A percentile compares a stretch with the other conserved stretches of the same genome.
These are phyloP conservation scores for Hericium erinaceus DNA, from an alignment of 768 basidiomycete genomes.

Conservation along the genomic window DNA sequence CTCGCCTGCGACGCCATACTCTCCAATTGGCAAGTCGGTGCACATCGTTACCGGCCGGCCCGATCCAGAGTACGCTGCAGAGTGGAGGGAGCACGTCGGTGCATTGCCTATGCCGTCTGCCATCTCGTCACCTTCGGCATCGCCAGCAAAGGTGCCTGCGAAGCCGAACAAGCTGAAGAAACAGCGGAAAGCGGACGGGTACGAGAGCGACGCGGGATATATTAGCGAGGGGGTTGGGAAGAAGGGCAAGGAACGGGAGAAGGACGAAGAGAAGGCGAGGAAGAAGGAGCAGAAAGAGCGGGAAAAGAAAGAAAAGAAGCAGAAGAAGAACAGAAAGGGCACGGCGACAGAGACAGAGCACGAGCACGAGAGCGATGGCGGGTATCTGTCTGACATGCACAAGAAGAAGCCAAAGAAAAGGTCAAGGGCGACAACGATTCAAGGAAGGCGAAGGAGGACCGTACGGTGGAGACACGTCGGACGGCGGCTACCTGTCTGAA, in stretches of 20 bases:
- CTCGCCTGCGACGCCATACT: no score
- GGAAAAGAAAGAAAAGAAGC: constrained; percentile 18
- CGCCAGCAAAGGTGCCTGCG: background rate
- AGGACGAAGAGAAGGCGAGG: background rate
- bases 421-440: background rate
- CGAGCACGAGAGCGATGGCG: constrained; percentile 22
- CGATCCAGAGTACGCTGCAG: background rate
- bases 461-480: constrained; percentile 11
- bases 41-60: constrained; percentile 14
- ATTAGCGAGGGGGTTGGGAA: constrained; percentile 33
- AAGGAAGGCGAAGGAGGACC: constrained; percentile 5
- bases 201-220: constrained; percentile 32
- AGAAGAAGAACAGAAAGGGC: constrained; percentile 4
- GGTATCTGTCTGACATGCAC: constrained; percentile 15
- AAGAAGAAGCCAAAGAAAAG: constrained; percentile 13
- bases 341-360: no score
- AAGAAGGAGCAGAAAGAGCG: constrained; percentile 12
- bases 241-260: constrained; percentile 17
- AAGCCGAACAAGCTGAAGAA: constrained; percentile 20
- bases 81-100: constrained; percentile 6
- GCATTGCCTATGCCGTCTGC: constrained; percentile 10
- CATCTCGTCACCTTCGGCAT: no score
- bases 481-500: constrained; percentile 24
- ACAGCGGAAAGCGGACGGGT: constrained; percentile 40
- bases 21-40: constrained; percentile 10